These are phyloP conservation scores for Cystofilobasidium ferigula DNA, from an alignment of 768 basidiomycete species.

Conservation along the genomic window DNA sequence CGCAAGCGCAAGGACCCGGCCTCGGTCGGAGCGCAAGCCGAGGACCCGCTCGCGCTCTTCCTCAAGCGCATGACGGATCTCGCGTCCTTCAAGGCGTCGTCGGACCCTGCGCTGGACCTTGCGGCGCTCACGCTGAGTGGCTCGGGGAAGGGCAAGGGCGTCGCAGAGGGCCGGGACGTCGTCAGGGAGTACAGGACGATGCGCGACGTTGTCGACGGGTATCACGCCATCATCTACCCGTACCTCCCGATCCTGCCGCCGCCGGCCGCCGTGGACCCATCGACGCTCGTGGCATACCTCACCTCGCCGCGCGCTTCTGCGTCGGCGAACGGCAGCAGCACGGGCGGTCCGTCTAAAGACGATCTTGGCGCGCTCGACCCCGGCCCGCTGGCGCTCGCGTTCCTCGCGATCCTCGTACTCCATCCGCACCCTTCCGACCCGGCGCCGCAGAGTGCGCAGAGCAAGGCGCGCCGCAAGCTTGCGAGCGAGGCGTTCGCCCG, in stretches of 20 bases:
- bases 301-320: background rate
- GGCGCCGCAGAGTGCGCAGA: conserved; percentile 1
- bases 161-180: background rate
- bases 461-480: background rate
- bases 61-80: conserved; percentile 8
- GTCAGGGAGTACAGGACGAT: background rate
- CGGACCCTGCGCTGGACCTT: background rate
- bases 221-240: conserved; percentile 12
- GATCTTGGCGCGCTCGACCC: background rate
- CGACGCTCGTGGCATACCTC: conserved; percentile 7
- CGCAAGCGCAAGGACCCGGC: conserved; percentile 18
- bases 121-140: background rate
- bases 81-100: conserved; percentile 3
- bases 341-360: background rate
- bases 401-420: conserved; percentile 20
- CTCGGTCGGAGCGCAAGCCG: background rate
- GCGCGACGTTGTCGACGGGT: conserved; percentile 9
- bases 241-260: conserved; percentile 15
- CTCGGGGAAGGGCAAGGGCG: background rate
- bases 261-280: background rate
- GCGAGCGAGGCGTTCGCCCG: conserved; percentile 9
- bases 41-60: conserved; percentile 16
- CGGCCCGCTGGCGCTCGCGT: conserved; percentile 13
- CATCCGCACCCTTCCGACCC: conserved; percentile 9
- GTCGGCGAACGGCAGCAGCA: background rate